Base-by-base conservation (phyloP, 306 rosid species). In the Cicer arietinum region DNA sequence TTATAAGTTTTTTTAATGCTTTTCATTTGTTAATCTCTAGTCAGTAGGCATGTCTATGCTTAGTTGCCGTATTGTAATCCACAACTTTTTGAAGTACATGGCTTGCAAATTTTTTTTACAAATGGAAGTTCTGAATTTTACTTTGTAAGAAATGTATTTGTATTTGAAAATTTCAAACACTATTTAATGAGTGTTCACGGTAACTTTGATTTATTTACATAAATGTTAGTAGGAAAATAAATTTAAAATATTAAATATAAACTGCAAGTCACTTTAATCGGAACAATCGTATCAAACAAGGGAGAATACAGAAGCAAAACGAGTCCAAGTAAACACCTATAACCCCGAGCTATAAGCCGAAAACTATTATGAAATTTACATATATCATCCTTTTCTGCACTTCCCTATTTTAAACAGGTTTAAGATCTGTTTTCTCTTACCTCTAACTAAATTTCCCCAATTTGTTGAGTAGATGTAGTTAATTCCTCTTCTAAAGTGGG, bases 1-100 rank as follows among this genome's bases (percentile, higher is more conserved):
- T 40, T 61, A 71, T 41, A 50, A 61, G 58, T 22, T 48, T 69
- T 78, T 78, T 35, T 46, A 69, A 46, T 57, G 75, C n/a, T 25
- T 44, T 45, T 76, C 68, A 43, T 54, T 51, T 3, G 3, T 1
- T 52, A 61, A 40, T 71, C 73, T 61, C 30, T 62, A 40, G 25
- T 52, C 30, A 43, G 25, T 18, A 47, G 39, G 71, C 37, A 30
- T 45, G 51, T 57, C 10, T 39, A 61, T 61, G 71, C 39, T 69
- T 58, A 51, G 14, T 51, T 45, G 50, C 37, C 0, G 37, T 62
- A 61, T n/a, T 71, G 42, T 35, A 56, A 42, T 48, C 10, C 46
- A 7, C 9, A 51, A 52, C 25, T 7, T 52, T 51, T n/a, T 20
- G 45, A 71, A 73, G 8, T 16, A 60, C 56, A 41, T 62, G 58